Evolutionary conservation across 495 filamentous ascomycete species (phyloP).

Genomic region (Lepidopterella palustris): DNA sequence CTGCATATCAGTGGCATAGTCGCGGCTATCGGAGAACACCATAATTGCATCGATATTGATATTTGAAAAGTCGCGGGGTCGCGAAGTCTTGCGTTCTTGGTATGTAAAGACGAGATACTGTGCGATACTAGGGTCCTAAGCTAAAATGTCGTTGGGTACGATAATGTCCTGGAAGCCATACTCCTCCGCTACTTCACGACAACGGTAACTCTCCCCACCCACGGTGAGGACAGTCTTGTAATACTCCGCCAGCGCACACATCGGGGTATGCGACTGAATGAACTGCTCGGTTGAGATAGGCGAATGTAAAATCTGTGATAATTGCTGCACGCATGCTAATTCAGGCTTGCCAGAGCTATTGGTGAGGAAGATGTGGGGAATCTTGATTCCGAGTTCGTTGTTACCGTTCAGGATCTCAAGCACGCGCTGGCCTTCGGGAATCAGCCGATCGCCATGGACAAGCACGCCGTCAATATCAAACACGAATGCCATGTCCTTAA

Average conservation of each 20-base stretch:
- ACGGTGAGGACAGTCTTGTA: conserved; percentile 61
- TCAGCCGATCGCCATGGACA: conserved; percentile 57
- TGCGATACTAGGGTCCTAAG: conserved; percentile 54
- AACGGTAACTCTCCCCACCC: conserved; percentile 58
- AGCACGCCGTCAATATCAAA: conserved; percentile 64
- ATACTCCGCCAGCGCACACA: conserved; percentile 60
- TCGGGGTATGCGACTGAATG: conserved; percentile 62
- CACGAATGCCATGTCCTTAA: conserved; percentile 62
- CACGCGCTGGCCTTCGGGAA: conserved; percentile 51
- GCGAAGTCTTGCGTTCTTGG: conserved; percentile 50
- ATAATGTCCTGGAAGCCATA: conserved; percentile 63
- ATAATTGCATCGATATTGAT: conserved; percentile 75
- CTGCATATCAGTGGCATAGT: conserved; percentile 78
- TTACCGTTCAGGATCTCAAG: conserved; percentile 62
- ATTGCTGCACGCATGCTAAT: conserved; percentile 49
- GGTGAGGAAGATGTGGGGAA: conserved; percentile 64
- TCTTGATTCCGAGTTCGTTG: conserved; percentile 64
- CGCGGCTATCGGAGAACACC: conserved; percentile 75
- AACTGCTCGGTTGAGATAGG: conserved; percentile 58
- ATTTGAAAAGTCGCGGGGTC: conserved; percentile 57
- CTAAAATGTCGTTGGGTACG: conserved; percentile 61
- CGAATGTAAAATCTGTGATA: conserved; percentile 51
- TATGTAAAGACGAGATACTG: conserved; percentile 57
- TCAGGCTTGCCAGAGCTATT: conserved; percentile 62
- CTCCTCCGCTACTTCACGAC: conserved; percentile 57